Conservation (phyloP, 371 early-diverging fungal genomes). For the Mycotypha africana region DNA sequence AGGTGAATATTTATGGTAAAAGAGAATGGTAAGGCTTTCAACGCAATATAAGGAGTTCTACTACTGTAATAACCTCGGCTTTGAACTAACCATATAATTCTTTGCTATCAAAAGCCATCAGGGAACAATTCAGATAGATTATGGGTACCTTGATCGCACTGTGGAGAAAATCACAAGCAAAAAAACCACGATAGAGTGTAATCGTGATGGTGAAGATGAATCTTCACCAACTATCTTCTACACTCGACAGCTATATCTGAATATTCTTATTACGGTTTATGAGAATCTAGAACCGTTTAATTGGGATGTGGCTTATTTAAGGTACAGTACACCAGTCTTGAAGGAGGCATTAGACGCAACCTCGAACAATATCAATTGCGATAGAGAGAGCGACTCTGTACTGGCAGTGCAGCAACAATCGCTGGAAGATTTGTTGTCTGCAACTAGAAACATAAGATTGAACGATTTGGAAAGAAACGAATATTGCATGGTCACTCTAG, state of each 20-base stretch:
- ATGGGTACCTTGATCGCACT: slow-evolving; percentile 56
- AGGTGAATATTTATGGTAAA: slow-evolving; percentile 76
- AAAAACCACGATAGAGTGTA: not conserved
- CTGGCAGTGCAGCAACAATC: slow-evolving; percentile 7
- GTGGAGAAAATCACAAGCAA: slow-evolving; percentile 6
- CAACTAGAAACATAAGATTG: slow-evolving; percentile 13
- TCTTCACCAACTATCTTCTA: slow-evolving; percentile 45
- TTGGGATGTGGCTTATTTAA: slow-evolving; percentile 63
- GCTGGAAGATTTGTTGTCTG: slow-evolving; percentile 15
- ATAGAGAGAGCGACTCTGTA: not conserved
- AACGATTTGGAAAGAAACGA: slow-evolving; percentile 43
- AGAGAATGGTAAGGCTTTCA: slow-evolving; percentile 59
- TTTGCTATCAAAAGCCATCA: too few relatives aligned
- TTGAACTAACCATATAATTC: too few relatives aligned
- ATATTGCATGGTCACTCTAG: slow-evolving; percentile 73
- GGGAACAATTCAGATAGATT: slow-evolving; percentile 72
- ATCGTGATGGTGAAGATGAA: slow-evolving; percentile 2
- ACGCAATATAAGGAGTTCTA: too few relatives aligned
- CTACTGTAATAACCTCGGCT: too few relatives aligned
- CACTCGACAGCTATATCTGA: slow-evolving; percentile 66
- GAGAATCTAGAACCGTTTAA: slow-evolving; percentile 63
- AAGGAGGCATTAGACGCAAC: slow-evolving; percentile 16
- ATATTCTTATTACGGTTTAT: slow-evolving; percentile 71
- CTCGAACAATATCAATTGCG: slow-evolving; percentile 4
- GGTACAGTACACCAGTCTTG: slow-evolving; percentile 24